These are phyloP conservation scores for Athelia psychrophila DNA, from an alignment of 1,284 basidiomycete genomes.

Conservation along the genomic window DNA sequence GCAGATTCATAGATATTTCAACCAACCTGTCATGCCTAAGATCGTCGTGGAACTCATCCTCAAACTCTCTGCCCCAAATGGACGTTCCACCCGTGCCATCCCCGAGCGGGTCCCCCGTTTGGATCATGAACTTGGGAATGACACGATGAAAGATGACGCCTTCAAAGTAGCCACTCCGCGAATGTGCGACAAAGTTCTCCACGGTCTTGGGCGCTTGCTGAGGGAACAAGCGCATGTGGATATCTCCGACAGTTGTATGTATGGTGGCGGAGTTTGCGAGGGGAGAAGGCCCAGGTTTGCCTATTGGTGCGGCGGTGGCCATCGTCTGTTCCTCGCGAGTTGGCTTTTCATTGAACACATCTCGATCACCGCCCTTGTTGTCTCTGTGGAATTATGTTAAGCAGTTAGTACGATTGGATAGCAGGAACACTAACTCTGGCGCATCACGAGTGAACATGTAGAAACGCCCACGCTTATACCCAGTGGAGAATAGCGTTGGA, in stretches of 20 bases:
- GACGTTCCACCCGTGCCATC: constrained; percentile 97
- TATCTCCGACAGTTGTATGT: constrained; percentile 95
- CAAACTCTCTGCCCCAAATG: constrained; percentile 94
- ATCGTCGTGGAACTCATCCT: constrained; percentile 92
- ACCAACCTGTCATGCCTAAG: constrained; percentile 85
- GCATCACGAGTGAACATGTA: constrained; percentile 94
- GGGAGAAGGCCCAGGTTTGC: constrained; percentile 55
- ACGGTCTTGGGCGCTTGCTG: constrained; percentile 92
- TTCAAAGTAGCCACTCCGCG: constrained; percentile 92
- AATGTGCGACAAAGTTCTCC: constrained; percentile 96
- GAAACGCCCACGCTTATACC: constrained; percentile 92
- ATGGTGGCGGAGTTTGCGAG: constrained; percentile 81
- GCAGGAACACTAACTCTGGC: constrained; percentile 67
- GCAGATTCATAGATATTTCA: neutral
- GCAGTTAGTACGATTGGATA: constrained; percentile 3
- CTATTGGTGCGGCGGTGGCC: constrained; percentile 61
- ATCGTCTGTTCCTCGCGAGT: constrained; percentile 96
- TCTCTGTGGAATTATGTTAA: constrained; percentile 50
- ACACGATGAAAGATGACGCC: constrained; percentile 96
- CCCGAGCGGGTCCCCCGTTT: constrained; percentile 95
- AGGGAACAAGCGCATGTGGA: constrained; percentile 89
- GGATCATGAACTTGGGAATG: constrained; percentile 99
- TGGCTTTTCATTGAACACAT: constrained; percentile 98
- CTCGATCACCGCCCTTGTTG: constrained; percentile 84
- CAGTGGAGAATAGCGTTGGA: constrained; percentile 92